These are phyloP conservation scores for Apophysomyces sp. DNA, from an alignment of 371 early-diverging fungal genomes.

Conservation along the genomic window DNA sequence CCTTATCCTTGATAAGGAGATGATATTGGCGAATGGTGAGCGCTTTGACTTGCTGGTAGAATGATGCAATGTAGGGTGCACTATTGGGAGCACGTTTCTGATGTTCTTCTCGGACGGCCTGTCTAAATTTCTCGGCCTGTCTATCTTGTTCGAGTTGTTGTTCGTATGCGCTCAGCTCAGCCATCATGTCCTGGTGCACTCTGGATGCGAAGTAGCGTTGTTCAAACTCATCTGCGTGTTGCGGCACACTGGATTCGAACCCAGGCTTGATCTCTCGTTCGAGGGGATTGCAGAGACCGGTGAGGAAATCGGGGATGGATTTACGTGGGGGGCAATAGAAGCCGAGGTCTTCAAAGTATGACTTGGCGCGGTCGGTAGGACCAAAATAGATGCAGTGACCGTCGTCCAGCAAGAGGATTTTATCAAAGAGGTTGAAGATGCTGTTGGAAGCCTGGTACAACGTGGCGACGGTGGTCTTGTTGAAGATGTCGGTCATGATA, in stretches of 20 bases:
- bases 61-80: constrained; percentile 63
- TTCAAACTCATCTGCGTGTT: constrained; percentile 48
- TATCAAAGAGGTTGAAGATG: constrained; percentile 78
- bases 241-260: constrained; percentile 48
- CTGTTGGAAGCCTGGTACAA: constrained; percentile 73
- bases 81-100: constrained; percentile 52
- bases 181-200: constrained; percentile 30
- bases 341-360: constrained; percentile 69
- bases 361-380: constrained; percentile 58
- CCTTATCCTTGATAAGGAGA: constrained; percentile 49
- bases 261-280: constrained; percentile 60
- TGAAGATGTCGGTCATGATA: constrained; percentile 61
- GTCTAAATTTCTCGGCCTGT: constrained; percentile 47
- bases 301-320: constrained; percentile 71
- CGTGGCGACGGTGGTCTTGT: constrained; percentile 63
- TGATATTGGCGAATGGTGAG: constrained; percentile 63
- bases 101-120: constrained; percentile 53
- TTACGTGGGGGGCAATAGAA: constrained; percentile 70
- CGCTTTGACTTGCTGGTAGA: constrained; percentile 58
- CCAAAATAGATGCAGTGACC: constrained; percentile 79
- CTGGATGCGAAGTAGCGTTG: constrained; percentile 35
- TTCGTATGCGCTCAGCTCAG: constrained; percentile 42
- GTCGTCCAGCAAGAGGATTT: constrained; percentile 65
- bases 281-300: constrained; percentile 65
- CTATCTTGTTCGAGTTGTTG: constrained; percentile 17